These are phyloP conservation scores for Pseudogymnoascus sp. DNA, from an alignment of 2,329 filamentous ascomycete genomes.

Conservation along the genomic window DNA sequence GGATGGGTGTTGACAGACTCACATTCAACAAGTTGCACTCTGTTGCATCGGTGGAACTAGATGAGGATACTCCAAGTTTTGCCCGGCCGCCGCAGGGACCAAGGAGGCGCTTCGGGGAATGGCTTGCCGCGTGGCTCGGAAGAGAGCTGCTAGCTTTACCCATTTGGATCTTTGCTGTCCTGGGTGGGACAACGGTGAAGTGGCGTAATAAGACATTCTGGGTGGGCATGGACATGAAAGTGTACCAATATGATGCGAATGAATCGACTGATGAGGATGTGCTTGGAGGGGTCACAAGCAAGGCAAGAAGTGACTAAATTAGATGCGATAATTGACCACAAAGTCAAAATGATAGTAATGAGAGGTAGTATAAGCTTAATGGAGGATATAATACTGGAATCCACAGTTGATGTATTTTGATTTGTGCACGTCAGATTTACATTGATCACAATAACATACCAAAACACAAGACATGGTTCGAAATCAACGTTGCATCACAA, in stretches of 20 bases:
- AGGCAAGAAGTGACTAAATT: background rate
- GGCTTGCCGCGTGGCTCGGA: constrained; percentile 75
- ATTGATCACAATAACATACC: background rate
- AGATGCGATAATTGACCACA: constrained; percentile 1
- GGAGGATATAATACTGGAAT: background rate
- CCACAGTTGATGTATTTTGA: background rate
- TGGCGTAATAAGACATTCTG: constrained; percentile 81
- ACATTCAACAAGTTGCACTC: constrained; percentile 69
- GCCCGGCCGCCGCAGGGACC: constrained; percentile 51
- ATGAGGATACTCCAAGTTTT: constrained; percentile 67
- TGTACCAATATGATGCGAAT: constrained; percentile 45
- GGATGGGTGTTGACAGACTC: constrained; percentile 68
- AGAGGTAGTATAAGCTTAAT: background rate
- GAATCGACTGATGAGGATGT: background rate
- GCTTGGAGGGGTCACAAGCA: background rate
- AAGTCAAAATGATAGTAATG: constrained; percentile 1
- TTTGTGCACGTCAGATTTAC: background rate
- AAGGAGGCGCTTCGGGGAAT: constrained; percentile 54
- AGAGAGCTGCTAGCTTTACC: constrained; percentile 76
- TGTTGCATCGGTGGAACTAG: constrained; percentile 58
- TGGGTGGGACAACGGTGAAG: constrained; percentile 75
- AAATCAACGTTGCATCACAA: background rate
- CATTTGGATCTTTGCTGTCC: constrained; percentile 83
- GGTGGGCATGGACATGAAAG: constrained; percentile 77
- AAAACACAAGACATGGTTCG: background rate